phyloP scores from a whole-genome alignment of 306 rosid species.

The Acacia acuminata region DNA sequence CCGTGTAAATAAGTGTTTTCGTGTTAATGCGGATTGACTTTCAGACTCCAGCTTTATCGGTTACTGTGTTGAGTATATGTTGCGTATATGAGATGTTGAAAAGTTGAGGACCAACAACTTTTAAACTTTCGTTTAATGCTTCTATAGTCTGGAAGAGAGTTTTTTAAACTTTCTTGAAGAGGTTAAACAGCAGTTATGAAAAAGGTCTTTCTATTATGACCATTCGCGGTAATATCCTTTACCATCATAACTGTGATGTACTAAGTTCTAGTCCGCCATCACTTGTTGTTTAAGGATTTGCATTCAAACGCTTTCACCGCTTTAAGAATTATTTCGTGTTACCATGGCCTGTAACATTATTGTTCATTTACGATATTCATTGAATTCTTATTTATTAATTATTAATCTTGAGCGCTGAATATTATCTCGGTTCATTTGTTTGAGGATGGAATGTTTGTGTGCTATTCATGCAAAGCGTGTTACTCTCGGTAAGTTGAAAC shows the following conservation, averaged over 20 bases:
- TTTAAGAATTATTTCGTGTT: neutral
- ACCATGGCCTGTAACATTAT: neutral
- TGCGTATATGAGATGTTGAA: no score
- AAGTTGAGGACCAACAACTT: no score
- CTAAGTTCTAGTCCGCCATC: constrained; percentile 4
- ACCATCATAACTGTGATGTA: neutral
- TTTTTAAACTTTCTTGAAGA: no score
- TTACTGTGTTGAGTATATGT: no score
- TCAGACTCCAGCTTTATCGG: no score
- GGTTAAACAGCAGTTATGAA: no score
- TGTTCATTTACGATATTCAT: neutral
- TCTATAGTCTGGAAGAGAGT: no score
- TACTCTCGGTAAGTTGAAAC: constrained; percentile 78
- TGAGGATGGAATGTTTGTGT: constrained; percentile 83
- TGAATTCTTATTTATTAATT: constrained; percentile 19
- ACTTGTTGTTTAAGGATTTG: neutral
- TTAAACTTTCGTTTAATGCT: no score
- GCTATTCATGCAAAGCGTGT: constrained; percentile 91
- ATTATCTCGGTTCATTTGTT: constrained; percentile 64
- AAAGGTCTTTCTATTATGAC: neutral
- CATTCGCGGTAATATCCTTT: neutral
- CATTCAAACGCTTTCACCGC: neutral
- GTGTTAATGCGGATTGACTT: no score
- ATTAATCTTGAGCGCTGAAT: constrained; percentile 75
- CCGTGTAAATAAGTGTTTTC: no score